Percentiles rank a stretch among this genome's conserved stretches.
These are phyloP conservation scores for Saposhnikovia divaricata DNA, from an alignment of 129 eudicot genomes.

Conservation along the genomic window DNA sequence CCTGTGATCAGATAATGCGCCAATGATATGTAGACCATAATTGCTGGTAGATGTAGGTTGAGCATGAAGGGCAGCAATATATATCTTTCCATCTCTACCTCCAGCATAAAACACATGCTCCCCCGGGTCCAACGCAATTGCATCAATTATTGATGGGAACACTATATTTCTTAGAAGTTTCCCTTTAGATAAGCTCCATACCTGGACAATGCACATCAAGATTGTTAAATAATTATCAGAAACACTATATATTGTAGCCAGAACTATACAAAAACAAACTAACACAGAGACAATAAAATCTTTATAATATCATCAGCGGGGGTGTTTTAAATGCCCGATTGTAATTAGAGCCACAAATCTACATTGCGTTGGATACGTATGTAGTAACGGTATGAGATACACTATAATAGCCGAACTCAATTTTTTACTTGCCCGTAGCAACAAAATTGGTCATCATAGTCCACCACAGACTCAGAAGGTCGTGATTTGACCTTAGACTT, in stretches of 20 bases:
- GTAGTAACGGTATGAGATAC: neutral
- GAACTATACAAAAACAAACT: neutral
- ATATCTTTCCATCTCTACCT: slow-evolving; percentile 48
- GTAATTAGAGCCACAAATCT: neutral
- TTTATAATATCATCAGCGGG: neutral
- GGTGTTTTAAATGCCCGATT: neutral
- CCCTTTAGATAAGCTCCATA: slow-evolving; percentile 43
- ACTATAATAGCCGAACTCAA: neutral
- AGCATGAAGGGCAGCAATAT: slow-evolving; percentile 39
- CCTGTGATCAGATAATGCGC: slow-evolving; percentile 39
- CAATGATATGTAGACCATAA: slow-evolving; percentile 35
- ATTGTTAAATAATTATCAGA: neutral
- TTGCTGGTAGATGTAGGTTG: slow-evolving; percentile 17
- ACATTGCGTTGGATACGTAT: neutral
- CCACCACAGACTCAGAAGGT: neutral
- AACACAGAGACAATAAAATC: neutral
- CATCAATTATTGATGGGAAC: slow-evolving; percentile 46
- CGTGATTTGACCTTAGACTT: neutral
- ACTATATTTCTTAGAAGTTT: slow-evolving; percentile 32
- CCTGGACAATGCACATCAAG: slow-evolving; percentile 16
- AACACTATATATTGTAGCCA: neutral
- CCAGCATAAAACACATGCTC: slow-evolving; percentile 53
- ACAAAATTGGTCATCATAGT: neutral
- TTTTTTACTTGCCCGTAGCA: neutral
- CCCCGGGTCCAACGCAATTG: slow-evolving; percentile 42